A percentile compares a stretch with the other conserved stretches of the same genome.
phyloP scores from a whole-genome alignment of 805 yeast genomes.

The Yarrowia sp. region DNA sequence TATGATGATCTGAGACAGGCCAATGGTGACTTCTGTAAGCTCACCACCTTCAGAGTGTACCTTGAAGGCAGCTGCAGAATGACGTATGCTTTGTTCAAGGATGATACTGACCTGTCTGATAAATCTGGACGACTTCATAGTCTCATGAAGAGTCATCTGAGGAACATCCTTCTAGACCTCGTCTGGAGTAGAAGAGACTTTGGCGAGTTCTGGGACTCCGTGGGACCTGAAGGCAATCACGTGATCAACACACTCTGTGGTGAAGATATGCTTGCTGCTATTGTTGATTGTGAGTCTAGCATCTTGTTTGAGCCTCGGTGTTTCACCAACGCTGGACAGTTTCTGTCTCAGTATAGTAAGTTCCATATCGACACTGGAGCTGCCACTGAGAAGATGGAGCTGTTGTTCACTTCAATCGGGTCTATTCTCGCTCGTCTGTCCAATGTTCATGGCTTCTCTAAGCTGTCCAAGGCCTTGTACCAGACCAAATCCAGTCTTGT shows the following conservation, averaged over 20 bases:
- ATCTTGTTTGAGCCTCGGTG: constrained; percentile 4
- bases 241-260: constrained; percentile 18
- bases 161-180: constrained; percentile 5
- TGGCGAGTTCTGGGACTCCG: constrained; percentile 26
- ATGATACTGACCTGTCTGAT: background rate
- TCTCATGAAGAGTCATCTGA: constrained; percentile 3
- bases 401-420: constrained; percentile 5
- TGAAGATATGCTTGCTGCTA: constrained; percentile 1
- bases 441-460: constrained; percentile 10
- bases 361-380: background rate
- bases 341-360: constrained; percentile 18
- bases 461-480: constrained; percentile 17
- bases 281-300: constrained; percentile 7
- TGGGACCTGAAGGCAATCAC: constrained; percentile 18
- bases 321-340: constrained; percentile 19
- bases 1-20: constrained; percentile 12
- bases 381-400: constrained; percentile 2
- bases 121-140: background rate
- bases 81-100: constrained; percentile 11
- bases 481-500: constrained; percentile 18
- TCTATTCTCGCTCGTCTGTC: constrained; percentile 1
- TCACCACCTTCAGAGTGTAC: constrained; percentile 12
- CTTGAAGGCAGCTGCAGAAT: constrained; percentile 11
- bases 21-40: constrained; percentile 13
- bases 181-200: constrained; percentile 10